Evolutionary conservation across 1,284 basidiomycete genomes (phyloP).

Genomic region (Apiotrichum montevideense): DNA sequence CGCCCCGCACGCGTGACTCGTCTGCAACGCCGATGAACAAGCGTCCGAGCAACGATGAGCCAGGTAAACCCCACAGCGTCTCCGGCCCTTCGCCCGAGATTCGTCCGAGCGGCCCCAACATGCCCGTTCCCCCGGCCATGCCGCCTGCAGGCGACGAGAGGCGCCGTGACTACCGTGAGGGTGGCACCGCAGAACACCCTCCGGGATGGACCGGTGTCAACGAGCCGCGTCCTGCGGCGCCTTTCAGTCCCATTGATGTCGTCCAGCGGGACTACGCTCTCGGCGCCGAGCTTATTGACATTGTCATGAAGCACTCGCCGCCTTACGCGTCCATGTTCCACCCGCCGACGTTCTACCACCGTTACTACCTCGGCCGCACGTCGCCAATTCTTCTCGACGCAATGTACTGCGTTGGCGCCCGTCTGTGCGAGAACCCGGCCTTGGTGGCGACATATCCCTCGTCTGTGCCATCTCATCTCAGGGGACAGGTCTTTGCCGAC

Average conservation of each 20-base stretch:
- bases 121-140: neutral
- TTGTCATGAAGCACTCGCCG: slow-evolving; percentile 46
- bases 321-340: slow-evolving; percentile 48
- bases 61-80: slow-evolving; percentile 3
- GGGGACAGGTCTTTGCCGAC: slow-evolving; percentile 40
- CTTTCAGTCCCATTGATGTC: slow-evolving; percentile 24
- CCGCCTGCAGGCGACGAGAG: slow-evolving; percentile 3
- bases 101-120: slow-evolving; percentile 6
- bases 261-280: slow-evolving; percentile 36
- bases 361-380: slow-evolving; percentile 44
- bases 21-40: slow-evolving; percentile 18
- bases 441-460: slow-evolving; percentile 29
- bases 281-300: slow-evolving; percentile 38
- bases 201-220: neutral
- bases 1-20: slow-evolving; percentile 41
- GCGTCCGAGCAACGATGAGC: slow-evolving; percentile 8
- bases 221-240: neutral
- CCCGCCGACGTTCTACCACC: slow-evolving; percentile 47
- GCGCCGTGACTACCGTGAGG: slow-evolving; percentile 7
- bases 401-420: slow-evolving; percentile 47
- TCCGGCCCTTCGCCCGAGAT: slow-evolving; percentile 1
- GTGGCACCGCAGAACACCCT: neutral
- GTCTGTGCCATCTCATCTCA: slow-evolving; percentile 28
- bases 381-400: slow-evolving; percentile 47
- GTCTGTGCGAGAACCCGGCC: slow-evolving; percentile 39